phyloP scores from a whole-genome alignment of 2,329 filamentous ascomycete genomes.

The Pyrenophora tritici-repentis region DNA sequence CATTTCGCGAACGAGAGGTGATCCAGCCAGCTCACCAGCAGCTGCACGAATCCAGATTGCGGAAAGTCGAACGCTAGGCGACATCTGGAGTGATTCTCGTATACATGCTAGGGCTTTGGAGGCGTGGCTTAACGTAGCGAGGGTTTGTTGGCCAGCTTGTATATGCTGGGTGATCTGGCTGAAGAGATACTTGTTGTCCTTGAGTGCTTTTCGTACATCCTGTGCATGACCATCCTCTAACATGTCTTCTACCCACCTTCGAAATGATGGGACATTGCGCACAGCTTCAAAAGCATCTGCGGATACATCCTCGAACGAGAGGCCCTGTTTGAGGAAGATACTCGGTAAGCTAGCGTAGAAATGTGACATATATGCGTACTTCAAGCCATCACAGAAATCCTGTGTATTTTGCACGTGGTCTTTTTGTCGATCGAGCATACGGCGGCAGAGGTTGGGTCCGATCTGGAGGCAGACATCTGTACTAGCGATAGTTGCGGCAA shows the following conservation, averaged over 20 bases:
- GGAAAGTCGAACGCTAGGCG: constrained; percentile 46
- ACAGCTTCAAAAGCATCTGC: constrained; percentile 69
- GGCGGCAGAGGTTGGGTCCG: constrained; percentile 66
- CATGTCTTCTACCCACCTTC: constrained; percentile 45
- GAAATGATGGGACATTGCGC: constrained; percentile 71
- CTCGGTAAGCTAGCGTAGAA: constrained; percentile 80
- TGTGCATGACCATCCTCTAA: constrained; percentile 47
- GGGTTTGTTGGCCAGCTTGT: constrained; percentile 46
- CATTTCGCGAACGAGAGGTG: constrained; percentile 59
- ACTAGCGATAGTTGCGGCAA: constrained; percentile 67
- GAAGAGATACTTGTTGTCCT: constrained; percentile 64
- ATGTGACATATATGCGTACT: constrained; percentile 86
- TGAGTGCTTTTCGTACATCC: constrained; percentile 60
- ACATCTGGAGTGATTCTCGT: constrained; percentile 47
- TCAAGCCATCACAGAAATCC: constrained; percentile 69
- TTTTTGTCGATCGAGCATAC: constrained; percentile 71
- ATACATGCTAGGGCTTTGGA: constrained; percentile 43
- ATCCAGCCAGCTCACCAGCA: constrained; percentile 58
- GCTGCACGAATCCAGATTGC: constrained; percentile 66
- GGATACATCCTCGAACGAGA: constrained; percentile 53
- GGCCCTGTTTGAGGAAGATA: constrained; percentile 58
- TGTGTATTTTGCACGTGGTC: constrained; percentile 79
- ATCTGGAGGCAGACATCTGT: constrained; percentile 63
- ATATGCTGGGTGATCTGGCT: constrained; percentile 47
- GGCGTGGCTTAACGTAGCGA: constrained; percentile 48